Base-by-base conservation (phyloP, 768 basidiomycete genomes). In the Macrocybe gigantea region DNA sequence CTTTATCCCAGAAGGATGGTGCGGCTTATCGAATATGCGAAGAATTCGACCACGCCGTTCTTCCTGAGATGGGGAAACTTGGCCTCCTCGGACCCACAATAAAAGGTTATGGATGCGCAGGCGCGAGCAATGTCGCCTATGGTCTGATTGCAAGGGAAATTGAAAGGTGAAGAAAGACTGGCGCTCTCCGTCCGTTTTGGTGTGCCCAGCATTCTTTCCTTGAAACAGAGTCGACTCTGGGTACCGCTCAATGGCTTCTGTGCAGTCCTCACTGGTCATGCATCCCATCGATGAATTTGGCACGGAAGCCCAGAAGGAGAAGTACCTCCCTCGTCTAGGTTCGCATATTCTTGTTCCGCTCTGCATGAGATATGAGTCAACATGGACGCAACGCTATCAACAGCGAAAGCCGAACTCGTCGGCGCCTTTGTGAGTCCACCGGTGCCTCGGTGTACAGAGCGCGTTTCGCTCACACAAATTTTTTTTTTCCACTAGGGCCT, bases 181-280 rank as follows among this genome's bases (percentile, higher is more conserved):
- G 22, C 12, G 69, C 39, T 35, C 15, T 49, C 22, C 38, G 22
- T 4, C 22, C 22, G 4, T 22, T 22, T 4, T 22, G 22, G 22
- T 22, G 22, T 22, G 22, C 22, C 22, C 4, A 22, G 1, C 22
- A 22, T 22, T 22, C 22, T 22, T 22, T 22, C 9, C 22, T 13
- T 5, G 12, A 10, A 49, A 50, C 56, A 93, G 94, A 52, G 83
- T 98, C 35, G 95, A 99, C 62, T 97, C 94, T 2, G 95, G 95
- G 0, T 98, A 96, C 60, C 88, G 95, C 22, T 94, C 91, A 5
- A 94, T 85, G 3, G 83, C 93, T 53, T 96, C 93, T 12, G 95
- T 98, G 3, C 95, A 98, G 64, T 92, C 89, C 1, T 94, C 92
- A 13, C 79, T 99, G 29, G 92, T 95, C 9, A 99, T 99, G 94